Base-by-base conservation (phyloP, 257 asterid species). In the Fraxinus excelsior region DNA sequence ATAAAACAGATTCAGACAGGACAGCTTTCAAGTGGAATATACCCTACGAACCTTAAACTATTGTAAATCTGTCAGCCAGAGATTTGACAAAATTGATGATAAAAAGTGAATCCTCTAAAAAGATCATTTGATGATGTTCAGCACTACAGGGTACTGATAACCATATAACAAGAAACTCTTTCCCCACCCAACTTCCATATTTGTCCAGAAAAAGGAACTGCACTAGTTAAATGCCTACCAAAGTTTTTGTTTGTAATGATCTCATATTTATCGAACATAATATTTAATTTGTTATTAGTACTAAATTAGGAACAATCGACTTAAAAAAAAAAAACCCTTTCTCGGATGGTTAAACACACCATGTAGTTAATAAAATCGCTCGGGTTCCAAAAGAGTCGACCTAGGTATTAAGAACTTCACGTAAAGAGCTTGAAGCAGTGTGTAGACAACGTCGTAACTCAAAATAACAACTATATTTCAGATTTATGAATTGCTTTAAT, bases 61-160 rank as follows among this genome's bases (percentile, higher is more conserved):
- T 11, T 70, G 86, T 76, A 71, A 74, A 75, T 37, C 26, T 81
- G 90, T 86, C 81, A 76, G 84, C 79, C 73, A 79, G 80, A 81
- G 79, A 66, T 79, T 77, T 79, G 85, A 81, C 90, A 86, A 77
- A 73, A 75, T 64, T 82, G 76, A 76, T 74, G 53, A 53, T 37
- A 75, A 74, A 74, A 70, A 70, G 28, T 44, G 74, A 31, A 51
- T 3, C 66, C 26, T 9, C 49, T 70, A 80, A 68, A 84, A 79
- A 84, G 83, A 81, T 23, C 56, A 74, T 49, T 81, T 83, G 69
- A 81, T 84, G 82, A 64, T 84, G 85, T 80, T 75, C 12, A 84
- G 85, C 88, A 81, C 80, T 77, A 44, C 34, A 76, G 76, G 66
- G 73, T 76, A 77, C 80, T 62, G 78, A 76, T 73, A 79, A 72